Evolutionary conservation across 2,329 filamentous ascomycete species (phyloP).

Genomic region (Penicillium sp.): DNA sequence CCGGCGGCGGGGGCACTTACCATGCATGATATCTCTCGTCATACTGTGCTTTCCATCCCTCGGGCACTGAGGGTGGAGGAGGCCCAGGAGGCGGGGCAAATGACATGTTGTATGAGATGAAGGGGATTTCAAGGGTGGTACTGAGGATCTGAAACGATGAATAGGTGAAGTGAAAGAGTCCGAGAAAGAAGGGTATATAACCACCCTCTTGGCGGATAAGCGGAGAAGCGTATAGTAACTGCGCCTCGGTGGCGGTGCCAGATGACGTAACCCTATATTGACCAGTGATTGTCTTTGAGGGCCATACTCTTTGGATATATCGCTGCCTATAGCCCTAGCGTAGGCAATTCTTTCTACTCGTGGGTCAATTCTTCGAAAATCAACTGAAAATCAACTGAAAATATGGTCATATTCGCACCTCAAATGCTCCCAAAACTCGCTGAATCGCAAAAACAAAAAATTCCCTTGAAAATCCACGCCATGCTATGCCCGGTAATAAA

Average conservation of each 20-base stretch:
- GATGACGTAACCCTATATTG: background rate
- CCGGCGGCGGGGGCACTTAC: slow-evolving; percentile 39
- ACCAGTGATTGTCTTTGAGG: too few species aligned
- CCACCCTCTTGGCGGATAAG: slow-evolving; percentile 1
- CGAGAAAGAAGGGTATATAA: background rate
- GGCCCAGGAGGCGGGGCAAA: slow-evolving; percentile 50
- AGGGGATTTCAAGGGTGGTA: background rate
- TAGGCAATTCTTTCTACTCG: too few species aligned
- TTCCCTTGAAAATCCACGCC: background rate
- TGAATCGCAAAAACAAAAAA: background rate
- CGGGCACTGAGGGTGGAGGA: slow-evolving; percentile 64
- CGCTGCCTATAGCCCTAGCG: too few species aligned
- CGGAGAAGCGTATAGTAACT: background rate
- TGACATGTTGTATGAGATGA: slow-evolving; percentile 29
- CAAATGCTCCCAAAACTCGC: background rate
- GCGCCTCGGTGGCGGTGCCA: slow-evolving; percentile 23
- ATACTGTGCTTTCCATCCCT: slow-evolving; percentile 83
- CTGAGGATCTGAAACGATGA: background rate
- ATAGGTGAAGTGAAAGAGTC: background rate
- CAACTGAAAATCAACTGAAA: too few species aligned
- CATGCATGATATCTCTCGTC: slow-evolving; percentile 89
- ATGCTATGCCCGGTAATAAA: background rate
- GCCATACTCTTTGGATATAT: too few species aligned
- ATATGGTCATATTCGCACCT: background rate
- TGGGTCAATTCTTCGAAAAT: too few species aligned